Conservation (phyloP, 164 flowering plant genomes). For the Tetrastigma voinierianum region DNA sequence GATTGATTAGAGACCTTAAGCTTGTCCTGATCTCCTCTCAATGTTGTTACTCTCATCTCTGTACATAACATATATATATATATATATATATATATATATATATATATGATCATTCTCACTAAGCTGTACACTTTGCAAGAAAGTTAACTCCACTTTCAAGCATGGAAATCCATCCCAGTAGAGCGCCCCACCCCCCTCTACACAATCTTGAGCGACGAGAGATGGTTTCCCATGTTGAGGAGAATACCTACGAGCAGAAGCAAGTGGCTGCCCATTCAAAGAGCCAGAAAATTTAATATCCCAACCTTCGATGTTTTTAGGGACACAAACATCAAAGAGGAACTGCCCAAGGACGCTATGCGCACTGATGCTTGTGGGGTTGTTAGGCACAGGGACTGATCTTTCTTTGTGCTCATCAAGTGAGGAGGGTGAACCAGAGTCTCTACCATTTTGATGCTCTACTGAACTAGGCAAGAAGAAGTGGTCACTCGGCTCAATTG, state of each 20-base stretch:
- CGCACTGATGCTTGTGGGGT: constrained; percentile 43
- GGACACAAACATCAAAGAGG: constrained; percentile 66
- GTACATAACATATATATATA: no score
- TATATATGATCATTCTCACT: no score
- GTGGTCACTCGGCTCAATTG: constrained; percentile 46
- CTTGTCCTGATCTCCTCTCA: no score
- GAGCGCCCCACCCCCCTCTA: constrained; percentile 11
- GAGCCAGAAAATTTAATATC: constrained; percentile 53
- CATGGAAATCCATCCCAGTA: no score
- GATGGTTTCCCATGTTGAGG: constrained; percentile 32
- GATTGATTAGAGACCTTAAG: no score
- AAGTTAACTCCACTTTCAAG: no score
- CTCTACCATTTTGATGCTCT: constrained; percentile 17
- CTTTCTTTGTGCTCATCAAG: constrained; percentile 41
- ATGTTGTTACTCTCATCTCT: no score
- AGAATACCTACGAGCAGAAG: constrained; percentile 43
- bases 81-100: no score
- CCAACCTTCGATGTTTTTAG: constrained; percentile 74
- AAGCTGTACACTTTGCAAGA: no score
- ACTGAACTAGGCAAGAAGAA: constrained; percentile 46
- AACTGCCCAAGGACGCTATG: constrained; percentile 59
- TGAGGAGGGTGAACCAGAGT: constrained; percentile 23
- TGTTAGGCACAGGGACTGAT: constrained; percentile 14
- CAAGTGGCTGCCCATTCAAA: constrained; percentile 48
- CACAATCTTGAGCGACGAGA: constrained; percentile 50